Evolutionary conservation across 2,329 filamentous ascomycete species (phyloP).

Genomic region (Paecilomyces dactylethromorphus): DNA sequence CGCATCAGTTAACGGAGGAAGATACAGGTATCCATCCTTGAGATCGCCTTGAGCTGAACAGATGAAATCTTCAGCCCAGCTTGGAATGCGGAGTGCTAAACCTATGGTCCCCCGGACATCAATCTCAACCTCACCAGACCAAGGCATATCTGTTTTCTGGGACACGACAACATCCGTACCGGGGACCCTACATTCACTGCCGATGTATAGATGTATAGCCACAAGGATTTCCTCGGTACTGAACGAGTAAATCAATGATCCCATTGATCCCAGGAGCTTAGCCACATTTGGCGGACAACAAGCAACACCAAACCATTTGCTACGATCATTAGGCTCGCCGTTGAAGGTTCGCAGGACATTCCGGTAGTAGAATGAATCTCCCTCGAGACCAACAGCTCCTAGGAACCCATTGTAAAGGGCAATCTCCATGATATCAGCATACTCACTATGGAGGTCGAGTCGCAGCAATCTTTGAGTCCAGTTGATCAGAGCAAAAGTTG

Average conservation of each 20-base stretch:
- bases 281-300: conserved; percentile 57
- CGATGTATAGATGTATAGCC: not conserved
- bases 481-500: conserved; percentile 23
- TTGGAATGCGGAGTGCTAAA: conserved; percentile 48
- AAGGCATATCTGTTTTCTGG: conserved; percentile 53
- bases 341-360: conserved; percentile 55
- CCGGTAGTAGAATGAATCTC: conserved; percentile 54
- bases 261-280: conserved; percentile 49
- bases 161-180: conserved; percentile 32
- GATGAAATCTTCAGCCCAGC: conserved; percentile 31
- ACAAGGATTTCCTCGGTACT: conserved; percentile 27
- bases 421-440: conserved; percentile 55
- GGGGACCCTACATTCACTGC: conserved; percentile 29
- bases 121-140: conserved; percentile 48
- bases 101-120: conserved; percentile 28
- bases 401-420: conserved; percentile 56
- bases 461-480: conserved; percentile 7
- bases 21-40: conserved; percentile 44
- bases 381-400: conserved; percentile 51
- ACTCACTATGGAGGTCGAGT: conserved; percentile 40
- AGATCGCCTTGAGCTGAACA: conserved; percentile 12
- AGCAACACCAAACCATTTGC: conserved; percentile 54
- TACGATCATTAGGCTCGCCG: conserved; percentile 42
- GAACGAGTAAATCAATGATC: conserved; percentile 45
- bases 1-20: conserved; percentile 33